Evolutionary conservation across 164 flowering plant species (phyloP).

Genomic region (Stephania yunnanensis): DNA sequence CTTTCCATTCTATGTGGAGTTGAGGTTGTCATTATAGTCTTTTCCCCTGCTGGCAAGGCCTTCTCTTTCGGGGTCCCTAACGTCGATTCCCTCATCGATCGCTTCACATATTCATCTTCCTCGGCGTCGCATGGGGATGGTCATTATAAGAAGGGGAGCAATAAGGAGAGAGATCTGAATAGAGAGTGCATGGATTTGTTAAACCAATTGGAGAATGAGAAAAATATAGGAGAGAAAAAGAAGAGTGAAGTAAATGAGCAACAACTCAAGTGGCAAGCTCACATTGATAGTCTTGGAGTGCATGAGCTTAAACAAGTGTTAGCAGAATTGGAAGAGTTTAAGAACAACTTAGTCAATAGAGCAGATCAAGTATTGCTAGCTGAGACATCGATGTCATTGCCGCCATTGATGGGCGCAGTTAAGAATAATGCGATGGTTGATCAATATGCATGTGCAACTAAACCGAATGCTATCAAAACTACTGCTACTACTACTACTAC

Average conservation of each 20-base stretch:
- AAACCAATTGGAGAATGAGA: constrained; percentile 44
- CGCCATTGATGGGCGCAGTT: neutral
- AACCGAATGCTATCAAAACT: neutral
- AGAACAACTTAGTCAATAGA: constrained; percentile 22
- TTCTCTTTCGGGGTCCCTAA: constrained; percentile 67
- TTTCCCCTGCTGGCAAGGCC: constrained; percentile 60
- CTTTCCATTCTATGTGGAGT: constrained; percentile 68
- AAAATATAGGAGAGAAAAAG: constrained; percentile 29
- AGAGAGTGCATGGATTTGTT: constrained; percentile 28
- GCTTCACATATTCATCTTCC: constrained; percentile 20
- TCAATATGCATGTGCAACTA: neutral
- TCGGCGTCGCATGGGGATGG: constrained; percentile 14
- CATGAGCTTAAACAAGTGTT: constrained; percentile 35
- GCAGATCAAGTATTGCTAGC: constrained; percentile 16
- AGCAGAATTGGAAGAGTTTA: constrained; percentile 35
- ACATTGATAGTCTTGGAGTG: constrained; percentile 32
- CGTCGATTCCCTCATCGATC: constrained; percentile 41
- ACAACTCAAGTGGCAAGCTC: constrained; percentile 54
- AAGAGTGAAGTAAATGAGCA: constrained; percentile 13
- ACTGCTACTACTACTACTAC: no score
- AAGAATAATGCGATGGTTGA: neutral
- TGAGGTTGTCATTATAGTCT: constrained; percentile 51
- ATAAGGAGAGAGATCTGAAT: constrained; percentile 35
- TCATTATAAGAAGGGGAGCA: constrained; percentile 18
- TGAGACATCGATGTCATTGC: neutral